Evolutionary conservation across 805 yeast species (phyloP).

Genomic region (Candida endomychidarum): DNA sequence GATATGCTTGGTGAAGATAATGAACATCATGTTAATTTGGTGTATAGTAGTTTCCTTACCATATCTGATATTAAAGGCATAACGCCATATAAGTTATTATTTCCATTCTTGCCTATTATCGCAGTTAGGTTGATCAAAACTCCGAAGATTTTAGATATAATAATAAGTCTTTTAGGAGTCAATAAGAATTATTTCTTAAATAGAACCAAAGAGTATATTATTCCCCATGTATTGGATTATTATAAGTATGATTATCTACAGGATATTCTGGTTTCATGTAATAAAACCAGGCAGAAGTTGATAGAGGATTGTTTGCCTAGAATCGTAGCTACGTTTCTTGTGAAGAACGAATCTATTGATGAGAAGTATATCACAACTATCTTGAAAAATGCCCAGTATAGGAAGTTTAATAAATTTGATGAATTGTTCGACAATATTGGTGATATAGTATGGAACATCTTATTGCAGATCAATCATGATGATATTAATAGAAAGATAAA

Average conservation of each 20-base stretch:
- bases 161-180: conserved; percentile 67
- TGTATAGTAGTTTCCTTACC: conserved; percentile 59
- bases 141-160: conserved; percentile 53
- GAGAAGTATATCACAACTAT: conserved; percentile 52
- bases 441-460: conserved; percentile 37
- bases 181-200: conserved; percentile 59
- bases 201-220: conserved; percentile 68
- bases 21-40: conserved; percentile 66
- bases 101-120: conserved; percentile 76
- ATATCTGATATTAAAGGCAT: conserved; percentile 56
- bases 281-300: conserved; percentile 46
- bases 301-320: conserved; percentile 49
- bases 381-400: conserved; percentile 52
- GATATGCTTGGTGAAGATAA: conserved; percentile 64
- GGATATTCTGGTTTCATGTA: conserved; percentile 56
- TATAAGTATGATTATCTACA: conserved; percentile 63
- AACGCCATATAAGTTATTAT: conserved; percentile 76
- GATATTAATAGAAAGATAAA: conserved; percentile 26
- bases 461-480: conserved; percentile 31
- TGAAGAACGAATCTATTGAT: conserved; percentile 49
- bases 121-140: conserved; percentile 63
- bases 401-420: conserved; percentile 30
- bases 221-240: conserved; percentile 72
- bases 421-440: conserved; percentile 36
- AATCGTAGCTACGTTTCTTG: conserved; percentile 58